phyloP scores from a whole-genome alignment of 225 moss, liverwort and hornwort genomes.

The Polytrichum formosum region DNA sequence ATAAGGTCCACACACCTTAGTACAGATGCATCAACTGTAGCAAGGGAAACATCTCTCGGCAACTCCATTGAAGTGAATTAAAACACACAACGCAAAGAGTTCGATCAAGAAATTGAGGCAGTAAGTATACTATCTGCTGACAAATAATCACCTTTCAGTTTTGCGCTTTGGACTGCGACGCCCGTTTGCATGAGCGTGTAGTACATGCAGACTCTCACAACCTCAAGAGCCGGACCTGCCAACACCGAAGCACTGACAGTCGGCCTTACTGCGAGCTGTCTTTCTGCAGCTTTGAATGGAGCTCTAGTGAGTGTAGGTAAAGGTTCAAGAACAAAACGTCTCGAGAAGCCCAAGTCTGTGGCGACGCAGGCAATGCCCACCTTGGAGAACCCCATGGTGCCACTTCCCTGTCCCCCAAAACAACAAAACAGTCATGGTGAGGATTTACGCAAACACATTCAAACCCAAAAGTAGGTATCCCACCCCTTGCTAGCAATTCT shows the following conservation, averaged over 20 bases:
- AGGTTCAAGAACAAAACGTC: conserved; percentile 30
- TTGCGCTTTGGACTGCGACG: conserved; percentile 60
- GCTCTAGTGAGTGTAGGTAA: conserved; percentile 20
- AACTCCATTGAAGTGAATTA: too few species aligned
- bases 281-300: conserved; percentile 18
- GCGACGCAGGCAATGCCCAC: conserved; percentile 29
- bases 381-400: conserved; percentile 26
- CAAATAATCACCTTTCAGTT: conserved; percentile 33
- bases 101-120: too few species aligned
- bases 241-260: conserved; percentile 62
- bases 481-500: too few species aligned
- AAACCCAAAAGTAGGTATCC: too few species aligned
- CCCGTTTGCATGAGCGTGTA: conserved; percentile 81
- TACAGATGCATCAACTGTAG: too few species aligned
- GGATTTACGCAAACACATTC: too few species aligned
- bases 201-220: conserved; percentile 77
- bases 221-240: conserved; percentile 72
- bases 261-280: conserved; percentile 30
- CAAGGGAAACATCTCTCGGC: too few species aligned
- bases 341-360: conserved; percentile 44
- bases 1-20: too few species aligned
- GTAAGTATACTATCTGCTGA: too few species aligned
- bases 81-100: too few species aligned
- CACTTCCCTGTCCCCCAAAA: conserved; percentile 7
- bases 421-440: too few species aligned